Conservation (phyloP, 768 basidiomycete species). For the Mycena pura region DNA sequence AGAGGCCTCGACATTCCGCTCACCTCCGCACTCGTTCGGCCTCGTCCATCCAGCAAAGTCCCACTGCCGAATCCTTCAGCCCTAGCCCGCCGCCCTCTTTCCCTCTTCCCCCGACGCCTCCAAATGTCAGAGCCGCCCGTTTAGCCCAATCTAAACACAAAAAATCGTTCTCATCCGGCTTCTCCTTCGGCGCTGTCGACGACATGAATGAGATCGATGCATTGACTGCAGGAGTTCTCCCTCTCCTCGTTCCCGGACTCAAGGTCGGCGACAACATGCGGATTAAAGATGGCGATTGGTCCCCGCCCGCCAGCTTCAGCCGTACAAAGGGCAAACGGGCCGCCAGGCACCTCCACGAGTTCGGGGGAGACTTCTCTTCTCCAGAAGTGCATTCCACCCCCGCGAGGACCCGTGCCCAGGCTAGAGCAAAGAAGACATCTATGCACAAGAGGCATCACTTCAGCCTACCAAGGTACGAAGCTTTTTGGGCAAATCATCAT, state of each 20-base stretch:
- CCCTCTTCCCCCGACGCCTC: slow-evolving; percentile 80
- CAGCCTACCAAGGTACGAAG: slow-evolving; percentile 69
- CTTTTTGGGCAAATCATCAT: not conserved
- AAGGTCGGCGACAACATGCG: slow-evolving; percentile 62
- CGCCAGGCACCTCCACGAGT: slow-evolving; percentile 46
- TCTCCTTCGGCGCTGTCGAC: slow-evolving; percentile 64
- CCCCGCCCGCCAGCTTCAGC: slow-evolving; percentile 49
- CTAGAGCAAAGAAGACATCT: slow-evolving; percentile 51
- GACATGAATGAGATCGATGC: slow-evolving; percentile 73
- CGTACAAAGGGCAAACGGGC: slow-evolving; percentile 47
- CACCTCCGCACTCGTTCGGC: slow-evolving; percentile 71
- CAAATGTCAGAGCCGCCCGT: slow-evolving; percentile 63
- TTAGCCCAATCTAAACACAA: slow-evolving; percentile 62
- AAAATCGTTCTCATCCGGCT: slow-evolving; percentile 70
- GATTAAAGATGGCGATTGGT: slow-evolving; percentile 54
- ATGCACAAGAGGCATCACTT: slow-evolving; percentile 67
- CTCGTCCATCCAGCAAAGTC: slow-evolving; percentile 53
- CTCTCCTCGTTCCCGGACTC: slow-evolving; percentile 70
- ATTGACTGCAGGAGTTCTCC: slow-evolving; percentile 71
- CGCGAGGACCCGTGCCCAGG: slow-evolving; percentile 41
- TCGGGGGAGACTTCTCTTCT: slow-evolving; percentile 59
- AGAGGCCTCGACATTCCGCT: slow-evolving; percentile 39
- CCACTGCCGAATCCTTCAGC: slow-evolving; percentile 42
- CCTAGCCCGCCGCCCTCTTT: slow-evolving; percentile 66
- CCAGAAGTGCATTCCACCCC: slow-evolving; percentile 70